Evolutionary conservation across 2,329 filamentous ascomycete species (phyloP).

Genomic region (Sporothrix brasiliensis): DNA sequence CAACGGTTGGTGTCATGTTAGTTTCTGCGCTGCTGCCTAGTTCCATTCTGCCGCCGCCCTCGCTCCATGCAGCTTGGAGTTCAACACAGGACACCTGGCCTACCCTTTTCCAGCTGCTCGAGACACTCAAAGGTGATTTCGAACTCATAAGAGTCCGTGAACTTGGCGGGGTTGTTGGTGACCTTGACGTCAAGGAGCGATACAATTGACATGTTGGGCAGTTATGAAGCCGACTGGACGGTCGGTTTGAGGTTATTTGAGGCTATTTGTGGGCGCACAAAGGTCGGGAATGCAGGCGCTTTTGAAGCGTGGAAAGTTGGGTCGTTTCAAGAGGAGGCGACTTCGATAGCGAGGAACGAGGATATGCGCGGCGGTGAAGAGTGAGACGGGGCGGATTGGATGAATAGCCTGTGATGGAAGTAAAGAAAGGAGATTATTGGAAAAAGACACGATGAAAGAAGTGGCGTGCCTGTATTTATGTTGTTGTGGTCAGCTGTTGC

Average conservation of each 20-base stretch:
- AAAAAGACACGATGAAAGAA: not conserved
- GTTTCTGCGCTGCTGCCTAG: slow-evolving; percentile 6
- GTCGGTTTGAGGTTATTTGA: not conserved
- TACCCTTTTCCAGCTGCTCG: slow-evolving; percentile 90
- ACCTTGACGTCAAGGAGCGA: slow-evolving; percentile 94
- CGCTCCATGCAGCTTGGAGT: not conserved
- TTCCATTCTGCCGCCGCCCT: not conserved
- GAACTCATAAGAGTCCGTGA: slow-evolving; percentile 91
- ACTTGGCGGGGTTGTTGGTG: slow-evolving; percentile 94
- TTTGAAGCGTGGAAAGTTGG: not conserved
- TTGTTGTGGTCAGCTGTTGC: not conserved
- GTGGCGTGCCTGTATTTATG: slow-evolving; percentile 20
- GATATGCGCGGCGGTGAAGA: slow-evolving; percentile 7
- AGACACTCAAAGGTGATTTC: slow-evolving; percentile 99
- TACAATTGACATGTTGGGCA: slow-evolving; percentile 82
- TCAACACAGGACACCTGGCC: slow-evolving; percentile 30
- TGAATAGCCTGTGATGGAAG: slow-evolving; percentile 17
- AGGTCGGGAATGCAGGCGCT: not conserved
- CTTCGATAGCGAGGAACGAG: not conserved
- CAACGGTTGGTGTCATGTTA: not conserved
- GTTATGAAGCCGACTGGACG: not conserved
- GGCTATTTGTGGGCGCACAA: not conserved
- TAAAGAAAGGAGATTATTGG: not conserved
- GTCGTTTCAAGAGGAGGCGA: slow-evolving; percentile 20
- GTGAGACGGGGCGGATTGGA: not conserved